phyloP scores from a whole-genome alignment of 768 basidiomycete genomes.

The Termitomyces titanicus region DNA sequence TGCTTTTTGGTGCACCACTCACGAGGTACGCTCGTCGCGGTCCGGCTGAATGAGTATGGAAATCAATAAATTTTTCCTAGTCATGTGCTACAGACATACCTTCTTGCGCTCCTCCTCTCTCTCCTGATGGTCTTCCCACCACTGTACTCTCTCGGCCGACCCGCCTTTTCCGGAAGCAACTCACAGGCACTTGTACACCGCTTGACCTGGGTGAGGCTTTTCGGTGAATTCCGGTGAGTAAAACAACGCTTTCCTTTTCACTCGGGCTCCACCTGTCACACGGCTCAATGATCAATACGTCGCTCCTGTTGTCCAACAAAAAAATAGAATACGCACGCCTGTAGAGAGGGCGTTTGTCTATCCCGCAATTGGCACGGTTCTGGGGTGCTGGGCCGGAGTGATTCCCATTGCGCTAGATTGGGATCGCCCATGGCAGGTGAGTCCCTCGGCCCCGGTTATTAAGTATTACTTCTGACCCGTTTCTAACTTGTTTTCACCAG shows the following conservation, averaged over 20 bases:
- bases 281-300: not conserved
- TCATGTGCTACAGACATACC: constrained; percentile 54
- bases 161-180: constrained; percentile 37
- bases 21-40: constrained; percentile 36
- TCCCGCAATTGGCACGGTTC: constrained; percentile 65
- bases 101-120: constrained; percentile 67
- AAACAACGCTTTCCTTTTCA: not conserved
- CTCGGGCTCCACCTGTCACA: not conserved
- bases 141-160: constrained; percentile 64
- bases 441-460: constrained; percentile 18
- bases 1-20: constrained; percentile 78
- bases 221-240: constrained; percentile 79
- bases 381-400: constrained; percentile 80
- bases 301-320: not conserved
- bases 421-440: constrained; percentile 96
- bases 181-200: constrained; percentile 46
- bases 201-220: constrained; percentile 73
- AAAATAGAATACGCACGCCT: constrained; percentile 49
- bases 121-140: constrained; percentile 64
- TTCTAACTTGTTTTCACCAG: constrained; percentile 31
- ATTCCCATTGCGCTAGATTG: constrained; percentile 92
- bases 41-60: constrained; percentile 15
- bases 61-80: constrained; percentile 26
- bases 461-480: not conserved
- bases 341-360: constrained; percentile 79